Evolutionary conservation across 257 asterid species (phyloP).

Genomic region (Lantana camara): DNA sequence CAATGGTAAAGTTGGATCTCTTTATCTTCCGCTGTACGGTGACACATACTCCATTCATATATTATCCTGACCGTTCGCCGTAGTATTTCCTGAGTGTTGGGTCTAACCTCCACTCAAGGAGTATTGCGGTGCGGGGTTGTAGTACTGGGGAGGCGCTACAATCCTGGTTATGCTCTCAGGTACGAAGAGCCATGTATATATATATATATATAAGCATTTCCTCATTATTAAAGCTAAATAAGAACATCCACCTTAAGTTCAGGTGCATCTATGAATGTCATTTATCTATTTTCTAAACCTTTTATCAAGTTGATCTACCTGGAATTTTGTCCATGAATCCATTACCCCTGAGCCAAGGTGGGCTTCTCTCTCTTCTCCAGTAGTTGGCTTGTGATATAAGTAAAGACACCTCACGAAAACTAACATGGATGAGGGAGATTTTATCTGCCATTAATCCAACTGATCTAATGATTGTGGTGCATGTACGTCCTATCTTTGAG

Average conservation of each 20-base stretch:
- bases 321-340: slow-evolving; percentile 70
- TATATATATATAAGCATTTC: too few species aligned
- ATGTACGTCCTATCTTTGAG: slow-evolving; percentile 89
- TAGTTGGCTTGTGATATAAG: slow-evolving; percentile 81
- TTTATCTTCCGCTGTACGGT: too few species aligned
- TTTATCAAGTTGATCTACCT: slow-evolving; percentile 73
- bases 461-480: slow-evolving; percentile 72
- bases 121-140: too few species aligned
- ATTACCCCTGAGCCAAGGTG: slow-evolving; percentile 92
- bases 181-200: too few species aligned
- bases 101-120: too few species aligned
- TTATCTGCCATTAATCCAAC: slow-evolving; percentile 72
- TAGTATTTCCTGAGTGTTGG: too few species aligned
- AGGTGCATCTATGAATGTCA: background rate
- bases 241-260: background rate
- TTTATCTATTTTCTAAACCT: background rate
- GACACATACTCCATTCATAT: too few species aligned
- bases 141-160: too few species aligned
- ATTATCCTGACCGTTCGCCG: too few species aligned
- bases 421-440: slow-evolving; percentile 91
- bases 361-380: slow-evolving; percentile 87
- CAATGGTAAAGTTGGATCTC: too few species aligned
- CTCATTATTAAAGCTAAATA: too few species aligned
- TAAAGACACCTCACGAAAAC: slow-evolving; percentile 65
- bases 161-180: slow-evolving; percentile 92